phyloP scores from a whole-genome alignment of 345 rosid species.

The sweet orange (Citrus sinensis) region DNA sequence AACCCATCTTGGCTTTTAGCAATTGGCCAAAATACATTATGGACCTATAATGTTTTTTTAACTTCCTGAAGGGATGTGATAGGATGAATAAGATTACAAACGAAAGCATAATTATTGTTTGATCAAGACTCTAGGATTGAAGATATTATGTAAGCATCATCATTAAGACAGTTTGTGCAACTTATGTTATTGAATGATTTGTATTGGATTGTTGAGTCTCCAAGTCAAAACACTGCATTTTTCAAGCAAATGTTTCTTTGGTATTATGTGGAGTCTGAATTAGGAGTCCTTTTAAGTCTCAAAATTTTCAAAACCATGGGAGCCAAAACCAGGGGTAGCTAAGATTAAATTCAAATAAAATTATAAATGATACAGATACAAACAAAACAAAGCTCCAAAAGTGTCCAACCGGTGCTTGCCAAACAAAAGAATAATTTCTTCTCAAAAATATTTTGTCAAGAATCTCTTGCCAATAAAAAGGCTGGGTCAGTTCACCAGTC shows the following conservation, averaged over 20 bases:
- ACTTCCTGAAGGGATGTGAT: neutral
- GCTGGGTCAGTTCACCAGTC: neutral
- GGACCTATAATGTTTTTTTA: neutral
- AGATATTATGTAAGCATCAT: neutral
- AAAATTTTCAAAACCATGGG: slow-evolving; percentile 2
- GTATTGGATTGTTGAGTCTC: neutral
- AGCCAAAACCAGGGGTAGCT: neutral
- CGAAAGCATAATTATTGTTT: neutral
- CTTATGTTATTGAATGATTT: neutral
- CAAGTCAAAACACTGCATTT: neutral
- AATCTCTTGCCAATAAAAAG: neutral
- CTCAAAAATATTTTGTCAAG: neutral
- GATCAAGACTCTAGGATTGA: neutral
- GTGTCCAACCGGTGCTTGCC: neutral
- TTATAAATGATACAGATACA: neutral
- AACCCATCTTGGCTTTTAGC: neutral
- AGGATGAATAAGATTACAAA: neutral
- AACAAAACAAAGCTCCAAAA: neutral
- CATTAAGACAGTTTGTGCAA: neutral
- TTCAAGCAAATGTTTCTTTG: neutral
- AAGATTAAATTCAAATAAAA: neutral
- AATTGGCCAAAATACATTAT: neutral
- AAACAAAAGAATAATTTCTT: neutral
- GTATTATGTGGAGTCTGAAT: neutral
- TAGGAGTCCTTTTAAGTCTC: neutral